phyloP scores from a whole-genome alignment of 164 flowering plant genomes.

The Taxillus chinensis region DNA sequence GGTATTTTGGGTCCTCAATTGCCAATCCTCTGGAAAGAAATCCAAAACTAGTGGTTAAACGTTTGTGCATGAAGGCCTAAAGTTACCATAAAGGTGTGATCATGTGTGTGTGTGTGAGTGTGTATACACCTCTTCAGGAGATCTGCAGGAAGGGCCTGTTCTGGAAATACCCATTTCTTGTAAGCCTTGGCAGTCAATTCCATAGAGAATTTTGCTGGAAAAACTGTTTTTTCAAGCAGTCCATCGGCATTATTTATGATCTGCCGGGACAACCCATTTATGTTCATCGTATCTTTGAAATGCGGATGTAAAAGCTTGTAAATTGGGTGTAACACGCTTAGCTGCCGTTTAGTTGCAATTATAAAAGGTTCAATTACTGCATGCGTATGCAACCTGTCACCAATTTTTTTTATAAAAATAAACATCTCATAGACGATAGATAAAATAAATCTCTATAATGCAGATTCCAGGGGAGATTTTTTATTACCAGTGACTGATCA shows the following conservation, averaged over 20 bases:
- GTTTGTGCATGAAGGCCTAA: too few species aligned
- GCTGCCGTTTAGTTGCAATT: constrained; percentile 44
- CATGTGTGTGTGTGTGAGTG: too few species aligned
- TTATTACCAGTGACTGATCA: constrained; percentile 42
- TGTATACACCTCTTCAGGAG: constrained; percentile 37
- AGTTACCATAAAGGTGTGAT: too few species aligned
- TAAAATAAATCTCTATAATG: too few species aligned
- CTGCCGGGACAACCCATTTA: constrained; percentile 39
- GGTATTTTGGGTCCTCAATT: constrained; percentile 10
- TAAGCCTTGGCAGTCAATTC: constrained; percentile 33
- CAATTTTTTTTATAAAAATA: too few species aligned
- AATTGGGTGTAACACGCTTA: constrained; percentile 46
- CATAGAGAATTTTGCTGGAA: constrained; percentile 33
- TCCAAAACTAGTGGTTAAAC: too few species aligned
- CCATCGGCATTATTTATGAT: constrained; percentile 39
- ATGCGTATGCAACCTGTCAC: constrained; percentile 40
- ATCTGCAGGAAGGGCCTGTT: constrained; percentile 51
- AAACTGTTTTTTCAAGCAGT: constrained; percentile 28
- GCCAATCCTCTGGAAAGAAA: constrained; percentile 9
- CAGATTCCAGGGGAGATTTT: not conserved
- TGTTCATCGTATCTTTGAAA: constrained; percentile 43
- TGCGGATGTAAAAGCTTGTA: constrained; percentile 49
- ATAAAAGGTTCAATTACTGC: constrained; percentile 46
- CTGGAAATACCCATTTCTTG: constrained; percentile 39
- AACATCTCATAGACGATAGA: too few species aligned